A percentile compares a stretch with the other conserved stretches of the same genome.
Conservation (phyloP, 129 eudicot genomes). For the Arctium minus region DNA sequence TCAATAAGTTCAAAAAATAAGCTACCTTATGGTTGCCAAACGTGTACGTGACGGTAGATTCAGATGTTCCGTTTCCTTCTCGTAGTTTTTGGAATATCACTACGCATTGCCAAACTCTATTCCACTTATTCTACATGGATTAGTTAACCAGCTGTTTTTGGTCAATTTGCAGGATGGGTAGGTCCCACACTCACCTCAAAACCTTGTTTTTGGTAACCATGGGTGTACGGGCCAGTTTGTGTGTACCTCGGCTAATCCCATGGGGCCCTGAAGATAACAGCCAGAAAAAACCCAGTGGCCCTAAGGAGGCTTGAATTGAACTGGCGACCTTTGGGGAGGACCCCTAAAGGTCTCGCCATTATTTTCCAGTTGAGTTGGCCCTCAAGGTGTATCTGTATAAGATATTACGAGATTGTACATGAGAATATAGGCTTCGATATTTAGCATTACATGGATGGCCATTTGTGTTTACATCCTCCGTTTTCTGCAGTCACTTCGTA, state of each 20-base stretch:
- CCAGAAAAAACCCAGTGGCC: not conserved
- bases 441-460: not conserved
- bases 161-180: slow-evolving; percentile 89
- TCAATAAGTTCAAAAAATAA: no score
- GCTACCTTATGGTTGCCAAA: no score
- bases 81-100: no score
- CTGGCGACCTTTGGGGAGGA: not conserved
- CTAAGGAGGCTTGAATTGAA: not conserved
- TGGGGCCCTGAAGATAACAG: not conserved
- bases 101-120: not conserved
- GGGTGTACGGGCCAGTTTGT: not conserved
- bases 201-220: not conserved
- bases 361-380: not conserved
- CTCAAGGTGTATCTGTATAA: not conserved
- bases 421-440: not conserved
- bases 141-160: not conserved
- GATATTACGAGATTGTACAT: not conserved
- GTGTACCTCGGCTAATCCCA: not conserved
- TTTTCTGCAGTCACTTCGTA: slow-evolving; percentile 84
- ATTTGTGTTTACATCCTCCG: not conserved
- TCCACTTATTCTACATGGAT: not conserved
- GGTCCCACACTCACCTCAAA: slow-evolving; percentile 31
- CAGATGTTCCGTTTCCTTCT: no score
- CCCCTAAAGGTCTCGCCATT: not conserved
- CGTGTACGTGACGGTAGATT: no score